Conservation (phyloP, 2,329 filamentous ascomycete species). For the Stagonosporopsis vannaccii region DNA sequence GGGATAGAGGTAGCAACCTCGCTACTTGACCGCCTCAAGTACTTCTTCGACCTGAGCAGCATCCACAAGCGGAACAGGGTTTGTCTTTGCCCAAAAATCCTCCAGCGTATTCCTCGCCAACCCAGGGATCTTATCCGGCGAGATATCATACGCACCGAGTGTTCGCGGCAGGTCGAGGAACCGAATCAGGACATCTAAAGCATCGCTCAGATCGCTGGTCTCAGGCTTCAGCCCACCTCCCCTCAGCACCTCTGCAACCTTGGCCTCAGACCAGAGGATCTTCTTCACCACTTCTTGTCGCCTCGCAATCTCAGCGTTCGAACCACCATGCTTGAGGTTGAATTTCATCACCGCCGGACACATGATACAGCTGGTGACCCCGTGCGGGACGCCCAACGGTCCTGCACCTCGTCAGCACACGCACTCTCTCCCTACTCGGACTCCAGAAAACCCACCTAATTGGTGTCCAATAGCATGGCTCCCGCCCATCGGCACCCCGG, state of each 20-base stretch:
- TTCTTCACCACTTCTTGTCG: background rate
- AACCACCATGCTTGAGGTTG: background rate
- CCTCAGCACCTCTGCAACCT: background rate
- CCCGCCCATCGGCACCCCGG: conserved; percentile 2
- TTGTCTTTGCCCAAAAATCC: background rate
- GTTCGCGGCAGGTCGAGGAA: background rate
- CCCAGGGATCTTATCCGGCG: background rate
- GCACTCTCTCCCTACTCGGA: background rate
- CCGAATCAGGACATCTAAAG: background rate
- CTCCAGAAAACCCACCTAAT: background rate
- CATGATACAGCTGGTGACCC: conserved; percentile 3
- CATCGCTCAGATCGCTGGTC: background rate
- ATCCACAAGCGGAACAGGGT: background rate
- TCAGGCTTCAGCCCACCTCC: background rate
- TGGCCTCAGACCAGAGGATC: background rate
- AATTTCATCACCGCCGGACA: conserved; percentile 1
- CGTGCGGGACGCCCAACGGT: conserved; percentile 2
- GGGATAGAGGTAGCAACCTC: too few relatives aligned
- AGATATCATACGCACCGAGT: background rate
- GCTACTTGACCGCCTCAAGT: background rate
- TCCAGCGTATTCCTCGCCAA: background rate
- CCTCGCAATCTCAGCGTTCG: background rate
- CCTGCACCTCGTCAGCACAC: background rate
- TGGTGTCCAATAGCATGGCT: conserved; percentile 6
- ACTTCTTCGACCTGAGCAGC: background rate